Conservation (phyloP, 1,284 basidiomycete genomes). For the Anthracocystis setariae region DNA sequence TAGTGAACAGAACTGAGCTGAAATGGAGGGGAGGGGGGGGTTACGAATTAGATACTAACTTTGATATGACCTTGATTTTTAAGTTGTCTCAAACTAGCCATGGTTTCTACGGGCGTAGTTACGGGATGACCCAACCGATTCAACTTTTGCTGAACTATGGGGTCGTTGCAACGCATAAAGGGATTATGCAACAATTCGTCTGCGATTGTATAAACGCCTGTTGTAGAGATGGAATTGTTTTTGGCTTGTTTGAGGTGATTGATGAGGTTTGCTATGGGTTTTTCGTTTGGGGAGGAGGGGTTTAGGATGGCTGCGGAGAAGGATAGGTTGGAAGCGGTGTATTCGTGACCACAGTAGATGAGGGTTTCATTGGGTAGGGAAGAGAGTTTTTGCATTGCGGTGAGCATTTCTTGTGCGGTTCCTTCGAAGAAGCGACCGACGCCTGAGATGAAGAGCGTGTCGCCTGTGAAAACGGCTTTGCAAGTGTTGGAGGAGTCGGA, state of each 20-base stretch:
- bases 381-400: conserved; percentile 74
- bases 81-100: conserved; percentile 79
- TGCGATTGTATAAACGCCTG: conserved; percentile 82
- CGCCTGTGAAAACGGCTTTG: conserved; percentile 85
- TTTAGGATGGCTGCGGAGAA: conserved; percentile 72
- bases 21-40: too few relatives aligned
- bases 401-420: conserved; percentile 85
- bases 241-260: conserved; percentile 29
- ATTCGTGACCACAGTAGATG: conserved; percentile 84
- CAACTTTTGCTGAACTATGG: conserved; percentile 68
- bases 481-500: conserved; percentile 71
- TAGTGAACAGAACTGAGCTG: too few relatives aligned
- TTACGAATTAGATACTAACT: conserved; percentile 54
- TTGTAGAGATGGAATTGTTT: conserved; percentile 73
- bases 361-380: conserved; percentile 82
- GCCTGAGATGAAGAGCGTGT: conserved; percentile 91
- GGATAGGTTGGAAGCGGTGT: conserved; percentile 65
- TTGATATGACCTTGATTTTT: conserved; percentile 75
- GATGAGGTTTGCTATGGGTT: conserved; percentile 71
- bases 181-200: conserved; percentile 76
- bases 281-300: conserved; percentile 72
- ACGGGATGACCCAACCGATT: conserved; percentile 38
- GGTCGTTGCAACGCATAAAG: conserved; percentile 66
- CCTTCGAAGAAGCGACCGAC: conserved; percentile 99
- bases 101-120: conserved; percentile 73